Evolutionary conservation across 768 basidiomycete genomes (phyloP).

Genomic region (Leccinum variicolor): DNA sequence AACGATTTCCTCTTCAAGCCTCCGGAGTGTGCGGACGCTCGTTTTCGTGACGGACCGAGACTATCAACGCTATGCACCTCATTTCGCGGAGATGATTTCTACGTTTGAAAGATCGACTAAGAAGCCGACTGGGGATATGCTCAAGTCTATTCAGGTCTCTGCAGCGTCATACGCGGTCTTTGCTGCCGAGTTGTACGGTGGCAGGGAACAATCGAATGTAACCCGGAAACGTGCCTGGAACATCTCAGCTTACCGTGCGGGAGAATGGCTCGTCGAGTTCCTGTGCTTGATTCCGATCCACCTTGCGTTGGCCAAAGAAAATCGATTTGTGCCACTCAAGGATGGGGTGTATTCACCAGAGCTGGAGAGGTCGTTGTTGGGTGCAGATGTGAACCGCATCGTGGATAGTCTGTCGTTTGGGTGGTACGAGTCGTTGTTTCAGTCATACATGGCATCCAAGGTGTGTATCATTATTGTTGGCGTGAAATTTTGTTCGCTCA

Average conservation of each 20-base stretch:
- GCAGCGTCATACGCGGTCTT: slow-evolving; percentile 32
- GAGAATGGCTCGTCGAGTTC: slow-evolving; percentile 62
- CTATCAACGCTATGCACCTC: slow-evolving; percentile 33
- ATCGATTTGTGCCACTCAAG: slow-evolving; percentile 58
- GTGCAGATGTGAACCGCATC: slow-evolving; percentile 56
- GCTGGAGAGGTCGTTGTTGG: slow-evolving; percentile 51
- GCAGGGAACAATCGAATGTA: not conserved
- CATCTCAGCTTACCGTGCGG: slow-evolving; percentile 41
- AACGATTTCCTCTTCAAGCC: slow-evolving; percentile 35
- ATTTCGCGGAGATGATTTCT: slow-evolving; percentile 45
- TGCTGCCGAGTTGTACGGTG: slow-evolving; percentile 7
- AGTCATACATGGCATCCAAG: slow-evolving; percentile 59
- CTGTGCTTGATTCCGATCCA: slow-evolving; percentile 65
- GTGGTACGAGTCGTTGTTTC: slow-evolving; percentile 64
- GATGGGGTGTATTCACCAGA: slow-evolving; percentile 52
- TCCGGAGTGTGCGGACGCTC: slow-evolving; percentile 35
- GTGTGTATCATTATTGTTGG: slow-evolving; percentile 18
- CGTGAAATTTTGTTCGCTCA: not conserved
- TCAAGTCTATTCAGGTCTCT: slow-evolving; percentile 37
- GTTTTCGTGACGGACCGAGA: slow-evolving; percentile 42
- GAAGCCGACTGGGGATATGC: slow-evolving; percentile 48
- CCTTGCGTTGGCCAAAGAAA: slow-evolving; percentile 55
- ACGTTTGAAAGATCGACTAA: slow-evolving; percentile 46
- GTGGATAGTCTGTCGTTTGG: slow-evolving; percentile 55
- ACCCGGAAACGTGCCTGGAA: slow-evolving; percentile 18